Evolutionary conservation across 139 green algal genomes (phyloP), one percentile per base, ranked within the genome.

Genomic region (Coccomyxa sp.): DNA sequence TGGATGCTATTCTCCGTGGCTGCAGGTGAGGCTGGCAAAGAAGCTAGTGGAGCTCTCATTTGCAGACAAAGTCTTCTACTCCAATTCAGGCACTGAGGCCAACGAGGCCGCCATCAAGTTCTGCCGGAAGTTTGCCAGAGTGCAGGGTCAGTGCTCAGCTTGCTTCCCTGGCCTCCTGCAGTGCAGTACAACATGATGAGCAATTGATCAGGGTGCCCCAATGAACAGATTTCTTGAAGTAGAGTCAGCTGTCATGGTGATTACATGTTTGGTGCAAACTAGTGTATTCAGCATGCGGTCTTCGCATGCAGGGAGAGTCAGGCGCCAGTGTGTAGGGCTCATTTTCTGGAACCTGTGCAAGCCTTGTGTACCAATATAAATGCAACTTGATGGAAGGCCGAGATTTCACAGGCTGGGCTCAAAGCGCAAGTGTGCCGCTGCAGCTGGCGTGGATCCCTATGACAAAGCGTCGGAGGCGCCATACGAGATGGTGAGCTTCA

Each of bases 51-150:
- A 95, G 67, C 92, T 79, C 15, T 95, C 90, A 60, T 99, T 98
- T 84, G 97, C 95, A 7, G 96, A 99, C 89, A 94, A 95, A 81
- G 94, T 91, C 0, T 99, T 99, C 84, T 99, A 97, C 89, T 95
- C 92, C 90, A 99, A 99, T 92, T 93, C 90, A 18, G 97, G 97
- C 80, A 98, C 97, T 0, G 97, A 99, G 86, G 97, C 97, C 32
- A 99, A 99, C 84, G 97, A 99, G 89, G 97, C 89, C 9, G 97
- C 95, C 58, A 98, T 99, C 88, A 99, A 99, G 87, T 99, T 99
- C 90, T 93, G 95, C 0, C 92, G 97, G 86, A 99, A 99, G 89
- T 97, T 89, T 79, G 95, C 95, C 7, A 91, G 92, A 23, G 89
- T 97, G 28, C 63, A 88, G 79, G 85, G 87, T 85, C 79, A 81